These are phyloP conservation scores for Bretziella fagacearum DNA, from an alignment of 2,329 filamentous ascomycete genomes.

Conservation along the genomic window DNA sequence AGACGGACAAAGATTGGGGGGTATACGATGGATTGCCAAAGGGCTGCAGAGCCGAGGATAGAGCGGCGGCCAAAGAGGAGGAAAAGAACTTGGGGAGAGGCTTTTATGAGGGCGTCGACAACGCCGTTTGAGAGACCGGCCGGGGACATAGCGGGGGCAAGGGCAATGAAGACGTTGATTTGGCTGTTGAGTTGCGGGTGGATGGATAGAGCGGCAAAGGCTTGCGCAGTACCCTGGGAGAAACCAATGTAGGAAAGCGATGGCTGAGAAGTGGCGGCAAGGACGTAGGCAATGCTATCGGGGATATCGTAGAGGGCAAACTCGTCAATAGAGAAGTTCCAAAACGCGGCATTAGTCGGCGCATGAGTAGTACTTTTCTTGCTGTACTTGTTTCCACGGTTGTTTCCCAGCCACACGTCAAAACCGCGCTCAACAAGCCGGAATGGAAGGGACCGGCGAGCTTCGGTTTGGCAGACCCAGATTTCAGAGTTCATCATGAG, in stretches of 20 bases:
- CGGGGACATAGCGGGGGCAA: conserved; percentile 92
- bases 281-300: conserved; percentile 80
- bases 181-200: conserved; percentile 84
- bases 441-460: conserved; percentile 73
- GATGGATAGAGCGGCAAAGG: conserved; percentile 83
- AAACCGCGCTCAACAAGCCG: conserved; percentile 78
- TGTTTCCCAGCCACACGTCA: conserved; percentile 96
- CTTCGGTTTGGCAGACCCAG: conserved; percentile 85
- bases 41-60: conserved; percentile 80
- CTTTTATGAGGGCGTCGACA: conserved; percentile 83
- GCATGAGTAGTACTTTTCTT: conserved; percentile 74
- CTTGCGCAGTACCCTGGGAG: conserved; percentile 91
- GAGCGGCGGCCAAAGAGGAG: conserved; percentile 82
- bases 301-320: conserved; percentile 97
- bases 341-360: conserved; percentile 63
- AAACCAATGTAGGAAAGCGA: conserved; percentile 94
- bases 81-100: conserved; percentile 81
- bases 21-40: conserved; percentile 95
- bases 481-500: conserved; percentile 98
- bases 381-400: conserved; percentile 96
- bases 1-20: conserved; percentile 80
- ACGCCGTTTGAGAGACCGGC: conserved; percentile 78
- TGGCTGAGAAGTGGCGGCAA: conserved; percentile 63
- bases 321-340: conserved; percentile 97
- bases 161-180: conserved; percentile 87